Base-by-base conservation (phyloP, 2,329 filamentous ascomycete genomes). In the Daldinia sp. region DNA sequence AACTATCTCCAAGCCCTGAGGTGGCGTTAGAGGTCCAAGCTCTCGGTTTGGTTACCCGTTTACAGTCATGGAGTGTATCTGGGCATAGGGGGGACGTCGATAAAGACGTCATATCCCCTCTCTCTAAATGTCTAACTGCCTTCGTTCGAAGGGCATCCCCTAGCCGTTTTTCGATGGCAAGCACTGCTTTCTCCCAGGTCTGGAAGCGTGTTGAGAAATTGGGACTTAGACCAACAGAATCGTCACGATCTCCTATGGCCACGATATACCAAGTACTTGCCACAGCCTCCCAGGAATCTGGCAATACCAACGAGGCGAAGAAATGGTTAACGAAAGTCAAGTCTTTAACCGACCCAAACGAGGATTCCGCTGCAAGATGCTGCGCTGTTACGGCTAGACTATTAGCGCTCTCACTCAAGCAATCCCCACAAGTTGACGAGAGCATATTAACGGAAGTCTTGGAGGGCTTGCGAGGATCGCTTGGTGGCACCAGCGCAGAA, bases 41-140 rank as follows among this genome's bases (percentile, higher is more conserved):
- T 0, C 74, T 91, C 1, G 90, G 87, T 8, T 81, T 94, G 35
- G 80, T 82, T 21, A 79, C 83, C 6, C 84, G 89, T 27, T 75
- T 88, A n/a, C 77, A 80, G 39, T 91, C 87, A 83, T 93, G 90
- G 90, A 79, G 76, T 39, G 70, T 92, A 59, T 84, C 84, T 5
- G 80, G 82, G 1, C 88, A 91, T 69, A 74, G 83, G 61, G 84
- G 83, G 1, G 83, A 90, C 59, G 73, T 83, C 3, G 83, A 87
- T 32, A 87, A 87, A 58, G 90, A 93, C 11, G 75, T 93, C 5
- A 71, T 89, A n/a, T 80, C 85, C 1, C 89, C 90, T 0, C 83
- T 92, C 49, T 81, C 83, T 0, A 85, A 85, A 52, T 93, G 87
- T 66, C 69, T 91, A 15, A 78, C 81, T 8, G 84, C 90, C 0